A percentile compares a stretch with the other conserved stretches of the same genome.
Conservation (phyloP, 2,329 filamentous ascomycete genomes). For the Escovopsis sp. region DNA sequence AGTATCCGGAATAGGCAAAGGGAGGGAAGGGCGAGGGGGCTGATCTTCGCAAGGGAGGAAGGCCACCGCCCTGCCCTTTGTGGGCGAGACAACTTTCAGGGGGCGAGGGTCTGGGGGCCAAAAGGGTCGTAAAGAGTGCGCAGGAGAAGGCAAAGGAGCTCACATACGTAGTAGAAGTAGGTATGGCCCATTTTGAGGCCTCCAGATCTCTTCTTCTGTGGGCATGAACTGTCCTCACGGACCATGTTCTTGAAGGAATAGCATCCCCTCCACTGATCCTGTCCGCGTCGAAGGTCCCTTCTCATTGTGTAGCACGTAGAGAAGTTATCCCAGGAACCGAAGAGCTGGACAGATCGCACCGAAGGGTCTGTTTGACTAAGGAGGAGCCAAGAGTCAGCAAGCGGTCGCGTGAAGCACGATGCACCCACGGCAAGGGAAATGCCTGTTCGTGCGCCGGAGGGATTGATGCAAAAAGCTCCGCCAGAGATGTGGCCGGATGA, state of each 20-base stretch:
- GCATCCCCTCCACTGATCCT: constrained; percentile 72
- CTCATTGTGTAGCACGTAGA: constrained; percentile 63
- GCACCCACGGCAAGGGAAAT: too few relatives aligned
- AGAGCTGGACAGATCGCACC: constrained; percentile 56
- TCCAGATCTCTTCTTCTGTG: constrained; percentile 43
- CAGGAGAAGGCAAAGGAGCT: too few relatives aligned
- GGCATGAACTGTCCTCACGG: constrained; percentile 52
- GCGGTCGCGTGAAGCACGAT: too few relatives aligned
- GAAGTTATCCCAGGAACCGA: constrained; percentile 97
- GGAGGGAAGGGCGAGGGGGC: too few relatives aligned
- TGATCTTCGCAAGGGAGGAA: too few relatives aligned
- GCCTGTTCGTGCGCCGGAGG: too few relatives aligned
- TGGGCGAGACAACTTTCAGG: background rate
- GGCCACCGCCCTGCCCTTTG: too few relatives aligned
- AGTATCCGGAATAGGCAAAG: background rate
- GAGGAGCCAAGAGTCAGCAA: constrained; percentile 10
- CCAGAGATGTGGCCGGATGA: too few relatives aligned
- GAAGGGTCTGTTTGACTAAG: constrained; percentile 43
- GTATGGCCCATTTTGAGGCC: constrained; percentile 83
- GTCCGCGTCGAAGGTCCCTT: constrained; percentile 58
- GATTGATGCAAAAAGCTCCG: too few relatives aligned
- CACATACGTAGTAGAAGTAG: constrained; percentile 92
- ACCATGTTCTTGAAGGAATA: constrained; percentile 76
- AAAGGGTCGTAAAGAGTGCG: too few relatives aligned
- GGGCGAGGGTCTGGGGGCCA: background rate